Percentiles rank a stretch among this genome's conserved stretches.
These are phyloP conservation scores for Huiozyma naganishii DNA, from an alignment of 805 yeast species.

Conservation along the genomic window DNA sequence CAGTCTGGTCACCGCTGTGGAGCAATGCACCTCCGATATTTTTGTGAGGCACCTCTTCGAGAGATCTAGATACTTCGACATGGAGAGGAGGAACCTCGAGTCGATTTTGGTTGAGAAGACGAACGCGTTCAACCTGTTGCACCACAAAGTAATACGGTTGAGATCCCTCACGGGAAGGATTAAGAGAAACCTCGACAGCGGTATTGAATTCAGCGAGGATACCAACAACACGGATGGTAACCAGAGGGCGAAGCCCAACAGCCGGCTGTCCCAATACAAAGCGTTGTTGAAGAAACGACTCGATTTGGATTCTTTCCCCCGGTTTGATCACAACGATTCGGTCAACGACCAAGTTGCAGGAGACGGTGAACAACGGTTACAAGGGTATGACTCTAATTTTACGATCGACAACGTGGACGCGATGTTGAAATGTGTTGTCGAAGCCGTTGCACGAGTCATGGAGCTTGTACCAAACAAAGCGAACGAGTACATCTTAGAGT, in stretches of 20 bases:
- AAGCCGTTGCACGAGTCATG: constrained; percentile 63
- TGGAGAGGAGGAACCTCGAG: constrained; percentile 61
- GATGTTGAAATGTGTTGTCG: constrained; percentile 61
- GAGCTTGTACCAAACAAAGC: constrained; percentile 59
- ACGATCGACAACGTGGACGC: constrained; percentile 43
- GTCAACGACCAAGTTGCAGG: not conserved
- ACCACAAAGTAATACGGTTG: constrained; percentile 25
- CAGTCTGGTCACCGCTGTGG: constrained; percentile 37
- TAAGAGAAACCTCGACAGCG: constrained; percentile 16
- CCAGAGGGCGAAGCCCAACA: constrained; percentile 5
- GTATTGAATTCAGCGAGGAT: constrained; percentile 2
- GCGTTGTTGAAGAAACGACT: constrained; percentile 45
- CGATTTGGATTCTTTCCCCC: constrained; percentile 17
- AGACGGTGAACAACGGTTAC: not conserved
- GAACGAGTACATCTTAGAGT: constrained; percentile 50
- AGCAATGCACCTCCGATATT: constrained; percentile 61
- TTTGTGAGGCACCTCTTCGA: constrained; percentile 62
- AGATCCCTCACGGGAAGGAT: constrained; percentile 23
- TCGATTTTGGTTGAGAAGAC: constrained; percentile 26
- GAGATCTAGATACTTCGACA: constrained; percentile 49
- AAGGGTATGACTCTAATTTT: constrained; percentile 8
- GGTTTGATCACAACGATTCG: not conserved
- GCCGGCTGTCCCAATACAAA: constrained; percentile 42
- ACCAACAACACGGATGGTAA: not conserved
- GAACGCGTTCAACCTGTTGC: constrained; percentile 22